These are phyloP conservation scores for Cerioporus squamosus DNA, from an alignment of 1,284 basidiomycete species.

Conservation along the genomic window DNA sequence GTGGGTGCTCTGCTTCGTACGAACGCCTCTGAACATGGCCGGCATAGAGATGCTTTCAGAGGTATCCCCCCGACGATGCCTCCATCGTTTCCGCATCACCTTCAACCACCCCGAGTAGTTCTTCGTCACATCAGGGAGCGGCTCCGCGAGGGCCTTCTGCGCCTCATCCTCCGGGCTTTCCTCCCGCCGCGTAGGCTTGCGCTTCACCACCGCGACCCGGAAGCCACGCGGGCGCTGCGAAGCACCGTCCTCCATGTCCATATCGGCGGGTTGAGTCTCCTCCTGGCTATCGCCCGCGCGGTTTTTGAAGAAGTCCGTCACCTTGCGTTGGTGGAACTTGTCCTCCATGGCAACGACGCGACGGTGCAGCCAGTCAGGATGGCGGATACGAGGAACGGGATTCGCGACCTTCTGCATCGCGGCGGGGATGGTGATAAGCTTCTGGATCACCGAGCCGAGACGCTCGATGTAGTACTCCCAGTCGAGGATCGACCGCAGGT, in stretches of 20 bases:
- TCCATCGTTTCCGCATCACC: slow-evolving; percentile 85
- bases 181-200: slow-evolving; percentile 45
- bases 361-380: slow-evolving; percentile 97
- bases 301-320: slow-evolving; percentile 95
- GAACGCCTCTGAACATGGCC: slow-evolving; percentile 80
- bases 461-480: slow-evolving; percentile 99
- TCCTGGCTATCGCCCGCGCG: slow-evolving; percentile 36
- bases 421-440: slow-evolving; percentile 98
- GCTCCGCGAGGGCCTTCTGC: slow-evolving; percentile 33
- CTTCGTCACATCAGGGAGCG: slow-evolving; percentile 61
- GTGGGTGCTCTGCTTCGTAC: slow-evolving; percentile 67
- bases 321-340: slow-evolving; percentile 97
- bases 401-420: slow-evolving; percentile 98
- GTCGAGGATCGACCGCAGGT: slow-evolving; percentile 93
- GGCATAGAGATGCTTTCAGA: slow-evolving; percentile 52
- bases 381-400: slow-evolving; percentile 93
- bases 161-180: slow-evolving; percentile 46
- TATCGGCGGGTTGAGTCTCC: slow-evolving; percentile 35
- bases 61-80: slow-evolving; percentile 48
- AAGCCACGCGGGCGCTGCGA: slow-evolving; percentile 37
- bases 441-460: slow-evolving; percentile 97
- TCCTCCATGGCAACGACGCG: slow-evolving; percentile 90
- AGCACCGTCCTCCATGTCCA: slow-evolving; percentile 73
- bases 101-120: slow-evolving; percentile 85
- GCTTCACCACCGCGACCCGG: slow-evolving; percentile 56